Evolutionary conservation across 805 yeast genomes (phyloP), one percentile per base, ranked within the genome.

Genomic region (Wickerhamiella occidentalis): DNA sequence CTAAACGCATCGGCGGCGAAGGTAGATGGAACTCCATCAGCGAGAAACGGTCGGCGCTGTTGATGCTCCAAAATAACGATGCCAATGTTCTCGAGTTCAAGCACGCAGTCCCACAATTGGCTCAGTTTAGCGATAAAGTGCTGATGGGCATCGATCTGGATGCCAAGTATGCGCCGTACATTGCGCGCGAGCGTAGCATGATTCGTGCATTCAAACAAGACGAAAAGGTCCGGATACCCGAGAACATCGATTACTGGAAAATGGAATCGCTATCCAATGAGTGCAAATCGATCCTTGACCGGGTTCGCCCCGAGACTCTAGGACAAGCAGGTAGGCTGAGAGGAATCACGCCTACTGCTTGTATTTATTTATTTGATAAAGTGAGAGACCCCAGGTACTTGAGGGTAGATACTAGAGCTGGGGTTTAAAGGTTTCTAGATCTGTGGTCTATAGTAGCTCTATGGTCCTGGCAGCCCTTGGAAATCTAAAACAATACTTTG

Each of bases 261-360:
- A 56, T 81, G 46, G 72, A 76, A 15, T 76, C 85, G 0, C 65
- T 90, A n/a, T 83, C 94, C 1, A 71, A 76, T 22, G 96, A 90
- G 60, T 88, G 80, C 25, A 76, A 82, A 50, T 70, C 69, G 15
- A 66, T 83, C 9, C 68, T 92, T 49, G 84, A 85, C 58, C 71
- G 73, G 9, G 78, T 85, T 13, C 81, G 84, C 53, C 98, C 98
- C 0, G 77, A 77, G 48, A 92, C 96, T 0, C 77, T 92, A 41
- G 97, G 97, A 0, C 97, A 92, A 62, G 97, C 97, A 0, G 74
- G 95, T 61, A 72, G 97, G 56, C 82, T 90, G 11, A 94, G 92
- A 59, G 97, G 98, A 0, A 79, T 92, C 2, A 90, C 97, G 0
- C 95, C 97, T 0, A 90, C 96, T 0, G 92, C 96, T 0, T 70